Evolutionary conservation across 2,329 filamentous ascomycete genomes (phyloP).

Genomic region (Knufia fluminis): DNA sequence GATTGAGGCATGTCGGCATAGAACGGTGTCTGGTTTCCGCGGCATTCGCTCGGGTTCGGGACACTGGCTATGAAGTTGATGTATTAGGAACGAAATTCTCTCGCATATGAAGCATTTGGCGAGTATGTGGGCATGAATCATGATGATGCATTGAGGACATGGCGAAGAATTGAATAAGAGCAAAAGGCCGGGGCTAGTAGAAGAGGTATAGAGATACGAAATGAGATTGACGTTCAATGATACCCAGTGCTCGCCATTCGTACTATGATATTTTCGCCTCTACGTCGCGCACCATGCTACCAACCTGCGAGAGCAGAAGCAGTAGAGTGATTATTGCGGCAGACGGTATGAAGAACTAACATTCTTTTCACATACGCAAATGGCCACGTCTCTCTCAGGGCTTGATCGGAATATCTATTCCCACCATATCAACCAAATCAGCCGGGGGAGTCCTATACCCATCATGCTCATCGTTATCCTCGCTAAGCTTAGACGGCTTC

Average conservation of each 20-base stretch:
- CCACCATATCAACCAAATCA: too few relatives aligned
- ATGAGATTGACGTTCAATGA: slow-evolving; percentile 2
- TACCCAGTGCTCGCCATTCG: neutral
- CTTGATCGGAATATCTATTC: too few relatives aligned
- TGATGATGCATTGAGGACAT: neutral
- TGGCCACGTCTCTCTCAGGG: too few relatives aligned
- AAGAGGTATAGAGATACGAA: slow-evolving; percentile 3
- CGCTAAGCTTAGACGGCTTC: too few relatives aligned
- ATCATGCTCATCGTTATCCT: too few relatives aligned
- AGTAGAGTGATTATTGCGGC: too few relatives aligned
- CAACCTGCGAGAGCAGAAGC: too few relatives aligned
- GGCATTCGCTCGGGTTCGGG: neutral
- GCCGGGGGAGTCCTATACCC: too few relatives aligned
- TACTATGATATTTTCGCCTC: too few relatives aligned
- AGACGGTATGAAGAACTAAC: too few relatives aligned
- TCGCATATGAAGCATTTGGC: slow-evolving; percentile 6
- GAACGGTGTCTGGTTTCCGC: neutral
- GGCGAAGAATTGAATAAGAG: neutral
- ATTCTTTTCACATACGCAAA: too few relatives aligned
- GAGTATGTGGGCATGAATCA: slow-evolving; percentile 5
- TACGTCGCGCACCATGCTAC: too few relatives aligned
- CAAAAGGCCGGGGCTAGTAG: slow-evolving; percentile 2
- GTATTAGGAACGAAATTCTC: neutral
- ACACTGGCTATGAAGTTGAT: neutral
- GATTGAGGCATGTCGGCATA: slow-evolving; percentile 5